phyloP scores from a whole-genome alignment of 495 filamentous ascomycete species.

The Hypoxylon trugodes region DNA sequence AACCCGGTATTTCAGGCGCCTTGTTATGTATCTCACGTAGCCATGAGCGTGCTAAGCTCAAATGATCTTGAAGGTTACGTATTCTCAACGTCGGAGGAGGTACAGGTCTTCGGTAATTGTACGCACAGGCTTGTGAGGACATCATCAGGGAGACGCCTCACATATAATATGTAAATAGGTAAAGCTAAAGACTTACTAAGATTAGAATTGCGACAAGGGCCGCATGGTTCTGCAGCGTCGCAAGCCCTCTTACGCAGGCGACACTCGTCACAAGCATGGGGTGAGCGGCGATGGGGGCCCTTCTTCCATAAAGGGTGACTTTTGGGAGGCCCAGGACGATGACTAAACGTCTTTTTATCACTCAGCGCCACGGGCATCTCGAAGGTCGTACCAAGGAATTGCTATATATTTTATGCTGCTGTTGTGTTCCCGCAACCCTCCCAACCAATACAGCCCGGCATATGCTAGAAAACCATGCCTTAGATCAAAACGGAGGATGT shows the following conservation, averaged over 20 bases:
- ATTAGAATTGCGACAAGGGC: slow-evolving; percentile 1
- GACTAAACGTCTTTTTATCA: background rate
- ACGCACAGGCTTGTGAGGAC: slow-evolving; percentile 3
- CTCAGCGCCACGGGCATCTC: background rate
- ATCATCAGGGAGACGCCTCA: background rate
- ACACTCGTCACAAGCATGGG: slow-evolving; percentile 8
- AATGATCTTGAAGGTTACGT: slow-evolving; percentile 5
- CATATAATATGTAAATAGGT: background rate
- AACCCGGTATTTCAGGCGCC: background rate
- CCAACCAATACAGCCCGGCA: no score
- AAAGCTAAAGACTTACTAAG: background rate
- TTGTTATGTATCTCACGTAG: background rate
- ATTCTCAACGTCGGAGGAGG: slow-evolving; percentile 2
- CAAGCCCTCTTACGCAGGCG: slow-evolving; percentile 7
- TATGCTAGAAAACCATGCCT: no score
- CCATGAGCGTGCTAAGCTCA: slow-evolving; percentile 11
- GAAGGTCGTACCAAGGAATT: no score
- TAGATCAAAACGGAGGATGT: no score
- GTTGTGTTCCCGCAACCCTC: no score
- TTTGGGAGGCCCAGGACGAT: background rate
- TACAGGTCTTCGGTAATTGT: slow-evolving; percentile 1
- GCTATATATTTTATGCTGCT: no score
- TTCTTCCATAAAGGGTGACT: background rate
- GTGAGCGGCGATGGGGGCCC: slow-evolving; percentile 7
- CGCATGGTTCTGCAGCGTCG: slow-evolving; percentile 7